Evolutionary conservation across 1,139 yeast species (phyloP), one percentile per base, ranked within the genome.

Genomic region (Sugiyamaella paludigena): DNA sequence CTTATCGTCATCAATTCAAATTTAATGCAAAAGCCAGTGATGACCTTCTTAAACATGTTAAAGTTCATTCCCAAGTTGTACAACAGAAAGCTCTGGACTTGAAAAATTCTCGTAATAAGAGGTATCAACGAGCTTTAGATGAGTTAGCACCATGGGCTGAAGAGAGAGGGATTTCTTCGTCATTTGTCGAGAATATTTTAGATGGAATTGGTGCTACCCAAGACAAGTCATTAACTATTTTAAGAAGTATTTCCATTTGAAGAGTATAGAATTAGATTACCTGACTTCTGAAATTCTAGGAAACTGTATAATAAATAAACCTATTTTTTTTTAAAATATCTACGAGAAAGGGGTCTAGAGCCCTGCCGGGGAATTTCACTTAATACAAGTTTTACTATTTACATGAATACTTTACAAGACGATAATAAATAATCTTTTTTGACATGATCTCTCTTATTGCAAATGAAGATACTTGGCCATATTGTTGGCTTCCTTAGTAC

Each of bases 401-500:
- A 13, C 13, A 31, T n/a, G 5, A 13, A 13, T 31, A n/a, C 5
- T 13, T 13, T 31, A 13, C 3, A 19, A 19, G 5, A 19, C 3
- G 5, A 19, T 19, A 19, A 19, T 31, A 31, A 31, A 13, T 31
- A 31, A 13, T n/a, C 34, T 3, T 13, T 3, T 13, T 31, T 31
- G 34, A 6, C 12, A 31, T n/a, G 6, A 19, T 19, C 24, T 19
- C 5, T 19, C 24, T 36, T 42, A 45, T 19, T 42, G 50, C 24
- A 54, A 36, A 26, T 49, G 54, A 8, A 64, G 49, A 45, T 52
- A 50, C 19, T 61, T 60, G 19, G 60, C 69, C 59, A 66, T 58
- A 19, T 59, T 61, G 27, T 66, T 62, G 9, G 66, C 65, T 34
- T 69, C 61, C 48, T 65, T 63, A 2, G 68, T 60, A 2, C 72